Evolutionary conservation across 1,284 basidiomycete species (phyloP), one percentile per base, ranked within the genome.

Genomic region (Tilletia setariae): DNA sequence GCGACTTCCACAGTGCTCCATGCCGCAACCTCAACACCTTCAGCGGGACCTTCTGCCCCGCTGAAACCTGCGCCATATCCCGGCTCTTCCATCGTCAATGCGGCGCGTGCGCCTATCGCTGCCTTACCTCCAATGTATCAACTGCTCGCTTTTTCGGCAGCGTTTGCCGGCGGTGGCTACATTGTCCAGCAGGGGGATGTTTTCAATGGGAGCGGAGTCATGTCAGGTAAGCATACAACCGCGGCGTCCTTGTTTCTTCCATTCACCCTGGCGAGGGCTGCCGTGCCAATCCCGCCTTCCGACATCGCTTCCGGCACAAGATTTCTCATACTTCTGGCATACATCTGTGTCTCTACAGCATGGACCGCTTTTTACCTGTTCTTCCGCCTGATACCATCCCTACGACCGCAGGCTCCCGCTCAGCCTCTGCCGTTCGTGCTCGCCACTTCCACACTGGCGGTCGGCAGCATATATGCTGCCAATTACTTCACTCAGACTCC

Each of bases 201-300:
- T 25, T 19, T 21, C 21, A 63, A 63, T 40, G 62, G 62, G 13
- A 44, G 40, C 25, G 62, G 62, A n/a, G 43, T 46, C 62, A 46
- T 63, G 42, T 61, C 56, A 61, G 56, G 56, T 61, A 30, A 59
- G 53, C 16, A 28, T 59, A n/a, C n/a, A n/a, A n/a, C n/a, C n/a
- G n/a, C n/a, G n/a, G n/a, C n/a, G n/a, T n/a, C n/a, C n/a, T 40
- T 11, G 35, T 40, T 6, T 11, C 35, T 40, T 40, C 35, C 35
- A 40, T 40, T 40, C 35, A 40, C 11, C 35, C 35, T 11, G 11
- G 4, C 35, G 35, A 40, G 35, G 35, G n/a, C n/a, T 40, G 4
- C 35, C 11, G 4, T 11, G 35, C 35, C 35, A 40, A 4, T 11
- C 4, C 6, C 11, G 35, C 11, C 35, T 40, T 40, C 35, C 35